Conservation (phyloP, 768 basidiomycete species). For the Russula compacta region DNA sequence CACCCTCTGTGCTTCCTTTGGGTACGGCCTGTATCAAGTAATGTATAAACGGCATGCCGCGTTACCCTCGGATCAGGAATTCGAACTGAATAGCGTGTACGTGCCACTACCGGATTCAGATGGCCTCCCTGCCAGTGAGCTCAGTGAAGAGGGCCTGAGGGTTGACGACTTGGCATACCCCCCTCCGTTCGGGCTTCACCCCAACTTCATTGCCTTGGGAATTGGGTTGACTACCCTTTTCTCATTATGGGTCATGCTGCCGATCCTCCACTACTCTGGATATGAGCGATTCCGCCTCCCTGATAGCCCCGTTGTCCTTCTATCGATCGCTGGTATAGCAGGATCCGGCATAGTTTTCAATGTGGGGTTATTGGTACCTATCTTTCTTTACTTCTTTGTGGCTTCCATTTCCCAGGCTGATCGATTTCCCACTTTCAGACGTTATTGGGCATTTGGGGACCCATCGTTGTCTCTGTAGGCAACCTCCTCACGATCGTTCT, state of each 20-base stretch:
- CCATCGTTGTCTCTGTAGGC: constrained; percentile 80
- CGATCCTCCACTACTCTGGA: constrained; percentile 57
- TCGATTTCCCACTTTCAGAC: constrained; percentile 36
- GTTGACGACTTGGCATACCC: constrained; percentile 31
- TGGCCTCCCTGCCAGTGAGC: constrained; percentile 25
- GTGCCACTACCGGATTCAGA: constrained; percentile 35
- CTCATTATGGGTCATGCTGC: constrained; percentile 71
- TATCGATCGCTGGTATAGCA: constrained; percentile 60
- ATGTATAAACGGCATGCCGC: constrained; percentile 75
- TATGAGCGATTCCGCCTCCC: constrained; percentile 65
- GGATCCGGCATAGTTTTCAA: constrained; percentile 71
- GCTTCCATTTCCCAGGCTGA: background rate
- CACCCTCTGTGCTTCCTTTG: constrained; percentile 61
- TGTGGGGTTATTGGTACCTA: constrained; percentile 71
- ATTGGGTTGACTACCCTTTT: constrained; percentile 74
- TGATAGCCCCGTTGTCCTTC: constrained; percentile 32
- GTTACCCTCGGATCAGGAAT: constrained; percentile 54
- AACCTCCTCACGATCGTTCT: constrained; percentile 92
- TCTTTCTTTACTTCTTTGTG: background rate
- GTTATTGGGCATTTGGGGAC: constrained; percentile 79
- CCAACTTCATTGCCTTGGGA: constrained; percentile 70
- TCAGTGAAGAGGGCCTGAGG: constrained; percentile 7
- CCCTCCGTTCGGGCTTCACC: constrained; percentile 76
- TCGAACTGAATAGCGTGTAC: constrained; percentile 36
- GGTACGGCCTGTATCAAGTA: constrained; percentile 75